These are phyloP conservation scores for Flaveria brownii DNA, from an alignment of 129 eudicot genomes.

Conservation along the genomic window DNA sequence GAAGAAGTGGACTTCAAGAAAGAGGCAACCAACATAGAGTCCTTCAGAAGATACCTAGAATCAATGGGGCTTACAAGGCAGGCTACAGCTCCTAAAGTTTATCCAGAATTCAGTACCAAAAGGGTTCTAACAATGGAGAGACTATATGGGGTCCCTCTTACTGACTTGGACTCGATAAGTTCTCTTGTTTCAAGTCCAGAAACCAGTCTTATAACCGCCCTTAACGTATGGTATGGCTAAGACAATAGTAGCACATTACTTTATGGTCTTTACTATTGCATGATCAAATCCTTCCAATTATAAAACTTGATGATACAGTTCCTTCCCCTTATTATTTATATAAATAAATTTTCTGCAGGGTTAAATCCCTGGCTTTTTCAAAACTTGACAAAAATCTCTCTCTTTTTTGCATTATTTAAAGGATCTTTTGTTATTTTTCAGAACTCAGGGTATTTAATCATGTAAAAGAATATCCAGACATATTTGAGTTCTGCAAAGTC, in stretches of 20 bases:
- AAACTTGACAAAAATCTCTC: neutral
- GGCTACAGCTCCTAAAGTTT: conserved; percentile 96
- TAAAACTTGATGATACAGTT: neutral
- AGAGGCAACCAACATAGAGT: conserved; percentile 86
- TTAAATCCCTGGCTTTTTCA: neutral
- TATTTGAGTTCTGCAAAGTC: neutral
- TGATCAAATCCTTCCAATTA: neutral
- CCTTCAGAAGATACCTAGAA: conserved; percentile 80
- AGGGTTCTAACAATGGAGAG: conserved; percentile 95
- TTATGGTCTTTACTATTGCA: neutral
- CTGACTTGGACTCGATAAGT: conserved; percentile 89
- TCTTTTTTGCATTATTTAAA: neutral
- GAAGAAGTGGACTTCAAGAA: conserved; percentile 98
- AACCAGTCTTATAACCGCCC: conserved; percentile 91
- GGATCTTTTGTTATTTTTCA: neutral
- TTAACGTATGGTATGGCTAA: conserved; percentile 82
- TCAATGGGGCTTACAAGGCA: conserved; percentile 88
- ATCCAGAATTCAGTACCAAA: conserved; percentile 67
- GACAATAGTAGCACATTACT: conserved; percentile 7
- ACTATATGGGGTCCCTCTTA: conserved; percentile 95
- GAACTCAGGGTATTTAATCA: neutral
- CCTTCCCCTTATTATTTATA: neutral
- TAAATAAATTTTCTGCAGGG: neutral
- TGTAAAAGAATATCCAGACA: neutral
- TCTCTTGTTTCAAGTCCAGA: conserved; percentile 91